Evolutionary conservation across 768 basidiomycete genomes (phyloP).

Genomic region (Russula sp.): DNA sequence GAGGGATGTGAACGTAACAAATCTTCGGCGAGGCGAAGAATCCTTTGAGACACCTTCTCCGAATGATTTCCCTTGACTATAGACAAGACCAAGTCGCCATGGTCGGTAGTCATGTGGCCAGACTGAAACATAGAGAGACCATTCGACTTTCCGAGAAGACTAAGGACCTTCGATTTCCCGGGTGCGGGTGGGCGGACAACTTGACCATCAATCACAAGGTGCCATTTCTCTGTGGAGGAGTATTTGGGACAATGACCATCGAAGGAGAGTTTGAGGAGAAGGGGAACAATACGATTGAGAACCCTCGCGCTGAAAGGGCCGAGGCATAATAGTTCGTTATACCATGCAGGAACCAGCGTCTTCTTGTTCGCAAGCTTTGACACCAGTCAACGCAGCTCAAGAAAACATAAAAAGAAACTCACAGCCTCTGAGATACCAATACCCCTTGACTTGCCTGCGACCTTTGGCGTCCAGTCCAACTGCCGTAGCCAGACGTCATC

Average conservation of each 20-base stretch:
- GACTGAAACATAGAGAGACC: conserved; percentile 46
- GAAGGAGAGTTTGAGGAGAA: conserved; percentile 61
- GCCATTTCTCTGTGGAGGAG: conserved; percentile 61
- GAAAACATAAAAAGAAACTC: conserved; percentile 13
- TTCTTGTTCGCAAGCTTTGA: background rate
- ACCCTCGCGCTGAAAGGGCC: conserved; percentile 44
- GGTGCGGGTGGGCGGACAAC: conserved; percentile 46
- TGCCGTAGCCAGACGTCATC: conserved; percentile 83
- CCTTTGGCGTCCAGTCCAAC: conserved; percentile 93
- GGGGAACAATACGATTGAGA: conserved; percentile 58
- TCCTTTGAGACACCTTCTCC: conserved; percentile 36
- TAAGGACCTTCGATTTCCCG: conserved; percentile 43
- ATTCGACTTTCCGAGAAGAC: conserved; percentile 48
- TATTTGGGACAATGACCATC: conserved; percentile 60
- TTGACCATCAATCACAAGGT: conserved; percentile 44
- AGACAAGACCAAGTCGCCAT: conserved; percentile 46
- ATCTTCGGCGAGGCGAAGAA: conserved; percentile 45
- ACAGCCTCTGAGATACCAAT: conserved; percentile 40
- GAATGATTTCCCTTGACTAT: conserved; percentile 47
- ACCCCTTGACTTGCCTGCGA: conserved; percentile 65
- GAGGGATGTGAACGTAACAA: conserved; percentile 32
- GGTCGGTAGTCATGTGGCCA: conserved; percentile 43
- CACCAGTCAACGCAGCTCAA: background rate
- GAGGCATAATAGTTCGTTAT: conserved; percentile 45
- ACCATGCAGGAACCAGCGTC: conserved; percentile 50